A percentile compares a stretch with the other conserved stretches of the same genome.
Conservation (phyloP, 2,329 filamentous ascomycete genomes). For the Stagonosporopsis cucurbitacearum region DNA sequence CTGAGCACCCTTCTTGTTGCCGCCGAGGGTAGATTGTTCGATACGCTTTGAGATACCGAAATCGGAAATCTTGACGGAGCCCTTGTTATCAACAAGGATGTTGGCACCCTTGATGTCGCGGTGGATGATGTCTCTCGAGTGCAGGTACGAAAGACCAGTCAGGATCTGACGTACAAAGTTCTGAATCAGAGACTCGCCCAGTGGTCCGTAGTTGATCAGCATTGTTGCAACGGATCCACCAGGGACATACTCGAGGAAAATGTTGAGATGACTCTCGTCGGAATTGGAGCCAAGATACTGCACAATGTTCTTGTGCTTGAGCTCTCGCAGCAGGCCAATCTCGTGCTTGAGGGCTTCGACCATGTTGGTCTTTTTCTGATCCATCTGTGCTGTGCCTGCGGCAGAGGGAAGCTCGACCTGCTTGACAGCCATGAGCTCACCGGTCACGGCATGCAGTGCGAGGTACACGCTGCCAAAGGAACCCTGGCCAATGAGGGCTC, state of each 20-base stretch:
- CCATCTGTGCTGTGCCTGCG: conserved; percentile 72
- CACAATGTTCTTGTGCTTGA: conserved; percentile 96
- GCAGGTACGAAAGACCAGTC: conserved; percentile 88
- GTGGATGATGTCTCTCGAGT: conserved; percentile 95
- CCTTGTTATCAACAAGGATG: conserved; percentile 98
- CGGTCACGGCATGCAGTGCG: conserved; percentile 92
- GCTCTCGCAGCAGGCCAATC: conserved; percentile 89
- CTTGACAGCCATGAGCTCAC: conserved; percentile 97
- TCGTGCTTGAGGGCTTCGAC: conserved; percentile 96
- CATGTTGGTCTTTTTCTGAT: conserved; percentile 96
- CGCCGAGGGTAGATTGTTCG: conserved; percentile 79
- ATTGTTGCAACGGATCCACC: conserved; percentile 97
- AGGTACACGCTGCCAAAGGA: conserved; percentile 97
- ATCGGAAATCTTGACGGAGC: conserved; percentile 98
- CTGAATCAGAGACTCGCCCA: conserved; percentile 89
- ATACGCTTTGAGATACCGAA: conserved; percentile 99
- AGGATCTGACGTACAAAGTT: conserved; percentile 98
- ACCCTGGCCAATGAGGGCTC: conserved; percentile 93
- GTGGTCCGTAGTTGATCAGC: conserved; percentile 96
- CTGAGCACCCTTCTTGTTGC: conserved; percentile 45
- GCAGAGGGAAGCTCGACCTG: conserved; percentile 92
- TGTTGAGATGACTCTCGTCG: conserved; percentile 90
- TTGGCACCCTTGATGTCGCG: conserved; percentile 99
- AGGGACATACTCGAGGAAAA: conserved; percentile 99
- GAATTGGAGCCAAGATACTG: conserved; percentile 96